These are phyloP conservation scores for Saprolegnia parasitica DNA, from an alignment of 352 stramenopile genomes.

Conservation along the genomic window DNA sequence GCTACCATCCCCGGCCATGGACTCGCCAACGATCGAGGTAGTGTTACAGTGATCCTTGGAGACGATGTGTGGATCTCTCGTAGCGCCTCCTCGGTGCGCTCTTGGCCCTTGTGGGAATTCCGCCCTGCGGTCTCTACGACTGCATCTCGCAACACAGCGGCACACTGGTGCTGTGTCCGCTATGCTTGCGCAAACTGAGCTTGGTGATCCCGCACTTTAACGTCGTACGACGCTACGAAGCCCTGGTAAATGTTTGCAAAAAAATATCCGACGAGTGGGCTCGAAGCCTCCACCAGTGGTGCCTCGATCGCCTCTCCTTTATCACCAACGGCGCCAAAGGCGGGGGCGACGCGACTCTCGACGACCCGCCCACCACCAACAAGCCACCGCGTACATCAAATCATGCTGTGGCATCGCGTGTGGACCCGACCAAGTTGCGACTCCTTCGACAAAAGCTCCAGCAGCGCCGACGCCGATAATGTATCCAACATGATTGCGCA, in stretches of 20 bases:
- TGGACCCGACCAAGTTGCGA: background rate
- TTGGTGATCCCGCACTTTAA: constrained; percentile 24
- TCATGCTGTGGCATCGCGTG: background rate
- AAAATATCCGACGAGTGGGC: background rate
- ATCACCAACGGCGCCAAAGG: constrained; percentile 23
- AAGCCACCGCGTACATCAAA: constrained; percentile 1
- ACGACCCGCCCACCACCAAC: background rate
- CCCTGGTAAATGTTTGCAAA: background rate
- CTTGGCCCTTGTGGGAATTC: background rate
- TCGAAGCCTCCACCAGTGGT: constrained; percentile 3
- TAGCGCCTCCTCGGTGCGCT: background rate
- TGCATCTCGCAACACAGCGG: constrained; percentile 10
- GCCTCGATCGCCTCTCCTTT: constrained; percentile 5
- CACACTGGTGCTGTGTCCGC: constrained; percentile 5
- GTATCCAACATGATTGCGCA: background rate
- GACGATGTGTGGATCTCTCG: background rate
- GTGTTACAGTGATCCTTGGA: background rate
- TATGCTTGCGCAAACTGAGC: constrained; percentile 24
- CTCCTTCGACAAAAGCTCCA: background rate
- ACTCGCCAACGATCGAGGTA: constrained; percentile 1
- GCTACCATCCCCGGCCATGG: background rate
- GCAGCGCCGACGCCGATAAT: background rate
- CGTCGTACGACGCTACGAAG: constrained; percentile 23
- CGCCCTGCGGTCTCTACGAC: constrained; percentile 1
- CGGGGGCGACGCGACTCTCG: background rate